Percentiles rank a stretch among this genome's conserved stretches.
Conservation (phyloP, 768 basidiomycete genomes). For the Xanthoconium purpureum region DNA sequence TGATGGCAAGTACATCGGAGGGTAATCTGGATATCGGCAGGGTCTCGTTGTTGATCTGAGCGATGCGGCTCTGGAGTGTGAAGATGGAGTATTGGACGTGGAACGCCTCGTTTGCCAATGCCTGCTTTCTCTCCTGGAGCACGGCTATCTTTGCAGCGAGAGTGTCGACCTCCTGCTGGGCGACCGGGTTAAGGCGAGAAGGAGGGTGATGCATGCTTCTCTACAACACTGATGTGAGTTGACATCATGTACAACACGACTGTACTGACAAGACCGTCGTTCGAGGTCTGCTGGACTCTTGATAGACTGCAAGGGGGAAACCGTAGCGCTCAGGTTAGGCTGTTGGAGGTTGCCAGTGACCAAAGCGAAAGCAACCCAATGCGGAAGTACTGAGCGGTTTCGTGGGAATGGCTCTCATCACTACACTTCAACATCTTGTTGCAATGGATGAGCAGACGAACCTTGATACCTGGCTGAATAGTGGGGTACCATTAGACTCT, state of each 20-base stretch:
- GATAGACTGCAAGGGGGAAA: not conserved
- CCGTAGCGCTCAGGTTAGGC: not conserved
- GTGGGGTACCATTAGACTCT: too few species aligned
- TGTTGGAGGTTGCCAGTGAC: not conserved
- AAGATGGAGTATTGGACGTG: constrained; percentile 28
- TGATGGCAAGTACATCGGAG: constrained; percentile 33
- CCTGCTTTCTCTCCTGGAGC: constrained; percentile 24
- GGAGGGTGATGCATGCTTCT: constrained; percentile 17
- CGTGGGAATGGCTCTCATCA: not conserved
- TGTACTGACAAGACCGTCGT: constrained; percentile 26
- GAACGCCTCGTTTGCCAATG: constrained; percentile 23
- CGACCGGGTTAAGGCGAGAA: constrained; percentile 16
- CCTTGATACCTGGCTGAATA: too few species aligned
- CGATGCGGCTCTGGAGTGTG: constrained; percentile 31
- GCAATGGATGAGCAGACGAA: too few species aligned
- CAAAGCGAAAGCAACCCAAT: constrained; percentile 9
- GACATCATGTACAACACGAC: constrained; percentile 10
- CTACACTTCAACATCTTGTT: too few species aligned
- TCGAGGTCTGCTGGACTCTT: constrained; percentile 8
- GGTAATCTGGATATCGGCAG: constrained; percentile 30
- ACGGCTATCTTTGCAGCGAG: constrained; percentile 20
- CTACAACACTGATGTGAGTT: constrained; percentile 21
- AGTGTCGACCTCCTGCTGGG: constrained; percentile 26
- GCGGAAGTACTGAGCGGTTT: not conserved
- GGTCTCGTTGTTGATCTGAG: constrained; percentile 31